Percentiles rank a stretch among this genome's conserved stretches.
Evolutionary conservation across 345 rosid genomes (phyloP).

Genomic region (Ailanthus altissimus): DNA sequence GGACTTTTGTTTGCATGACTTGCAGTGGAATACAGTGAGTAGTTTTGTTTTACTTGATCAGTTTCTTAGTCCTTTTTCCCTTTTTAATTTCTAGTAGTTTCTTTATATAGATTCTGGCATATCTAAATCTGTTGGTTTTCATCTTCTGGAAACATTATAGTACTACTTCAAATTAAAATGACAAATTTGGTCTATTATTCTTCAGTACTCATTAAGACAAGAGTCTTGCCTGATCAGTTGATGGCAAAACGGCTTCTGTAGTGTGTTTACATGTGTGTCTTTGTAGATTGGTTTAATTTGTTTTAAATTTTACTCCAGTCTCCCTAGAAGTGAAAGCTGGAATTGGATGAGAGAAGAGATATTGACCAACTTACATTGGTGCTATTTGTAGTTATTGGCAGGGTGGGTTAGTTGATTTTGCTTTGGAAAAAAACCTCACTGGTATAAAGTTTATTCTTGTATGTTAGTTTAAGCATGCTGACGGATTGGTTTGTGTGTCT

Average conservation of each 20-base stretch:
- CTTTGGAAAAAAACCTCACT: neutral
- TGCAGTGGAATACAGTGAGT: slow-evolving; percentile 99
- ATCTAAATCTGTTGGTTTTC: neutral
- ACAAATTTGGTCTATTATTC: neutral
- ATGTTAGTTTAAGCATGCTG: neutral
- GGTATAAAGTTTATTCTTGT: neutral
- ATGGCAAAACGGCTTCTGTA: neutral
- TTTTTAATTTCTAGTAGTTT: neutral
- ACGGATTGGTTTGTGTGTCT: slow-evolving; percentile 4
- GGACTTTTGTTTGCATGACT: slow-evolving; percentile 89
- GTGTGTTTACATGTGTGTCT: neutral
- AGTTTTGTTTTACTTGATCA: slow-evolving; percentile 9
- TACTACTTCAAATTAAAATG: slow-evolving; percentile 1
- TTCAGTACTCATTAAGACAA: neutral
- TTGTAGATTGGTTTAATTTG: neutral
- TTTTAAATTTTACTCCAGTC: slow-evolving; percentile 11
- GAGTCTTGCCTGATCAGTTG: neutral
- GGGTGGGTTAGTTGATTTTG: neutral
- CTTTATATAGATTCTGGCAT: neutral
- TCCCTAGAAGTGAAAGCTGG: slow-evolving; percentile 8
- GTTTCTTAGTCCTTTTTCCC: neutral
- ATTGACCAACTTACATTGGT: slow-evolving; percentile 9
- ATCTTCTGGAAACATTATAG: neutral
- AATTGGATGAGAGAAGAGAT: neutral
- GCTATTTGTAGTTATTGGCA: neutral